Conservation (phyloP, 805 yeast species). For the Hanseniaspora singularis region DNA sequence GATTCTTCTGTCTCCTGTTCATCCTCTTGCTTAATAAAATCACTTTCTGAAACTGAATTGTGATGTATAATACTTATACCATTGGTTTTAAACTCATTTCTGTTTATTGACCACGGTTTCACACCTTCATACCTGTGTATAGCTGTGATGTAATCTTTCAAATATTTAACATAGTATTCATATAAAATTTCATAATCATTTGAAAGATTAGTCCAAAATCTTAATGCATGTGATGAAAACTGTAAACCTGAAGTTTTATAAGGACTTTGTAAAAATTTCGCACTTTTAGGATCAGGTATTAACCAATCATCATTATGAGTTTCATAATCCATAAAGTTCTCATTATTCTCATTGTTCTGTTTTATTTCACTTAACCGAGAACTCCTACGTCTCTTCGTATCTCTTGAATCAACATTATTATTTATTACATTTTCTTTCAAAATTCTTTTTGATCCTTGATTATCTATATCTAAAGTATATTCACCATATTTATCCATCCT, state of each 20-base stretch:
- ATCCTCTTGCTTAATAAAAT: not conserved
- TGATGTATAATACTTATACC: conserved; percentile 12
- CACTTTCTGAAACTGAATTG: not conserved
- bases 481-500: conserved; percentile 33
- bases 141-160: conserved; percentile 1
- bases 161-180: not conserved
- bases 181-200: not conserved
- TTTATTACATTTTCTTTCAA: not conserved
- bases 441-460: not conserved
- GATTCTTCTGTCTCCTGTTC: not conserved
- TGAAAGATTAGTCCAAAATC: conserved; percentile 8
- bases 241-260: not conserved
- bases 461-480: conserved; percentile 18
- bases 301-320: conserved; percentile 6
- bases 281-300: conserved; percentile 8
- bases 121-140: conserved; percentile 7
- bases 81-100: conserved; percentile 3
- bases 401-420: not conserved
- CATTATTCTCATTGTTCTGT: not conserved
- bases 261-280: conserved; percentile 5
- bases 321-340: no score
- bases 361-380: not conserved
- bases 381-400: not conserved
- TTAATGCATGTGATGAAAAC: not conserved
- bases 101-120: conserved; percentile 2